phyloP scores from a whole-genome alignment of 2,329 filamentous ascomycete genomes.

The Botrytis paeoniae region DNA sequence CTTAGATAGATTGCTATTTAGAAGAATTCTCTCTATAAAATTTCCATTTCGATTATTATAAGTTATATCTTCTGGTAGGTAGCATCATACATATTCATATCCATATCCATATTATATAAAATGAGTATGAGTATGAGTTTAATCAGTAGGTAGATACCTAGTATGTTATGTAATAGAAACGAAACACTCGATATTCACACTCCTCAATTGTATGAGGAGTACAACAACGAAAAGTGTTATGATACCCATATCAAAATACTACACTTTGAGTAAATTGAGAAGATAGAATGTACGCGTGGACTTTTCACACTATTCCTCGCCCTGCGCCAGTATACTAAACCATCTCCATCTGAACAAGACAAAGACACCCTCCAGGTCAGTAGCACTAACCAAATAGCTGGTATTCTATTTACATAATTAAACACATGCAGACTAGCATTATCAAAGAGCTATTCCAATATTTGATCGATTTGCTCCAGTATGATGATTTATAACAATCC shows the following conservation, averaged over 20 bases:
- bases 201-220: background rate
- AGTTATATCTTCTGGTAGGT: no score
- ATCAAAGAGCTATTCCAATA: background rate
- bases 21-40: background rate
- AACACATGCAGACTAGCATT: background rate
- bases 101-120: no score
- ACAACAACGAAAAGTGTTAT: background rate
- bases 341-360: background rate
- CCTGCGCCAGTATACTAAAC: background rate
- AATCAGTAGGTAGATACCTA: no score
- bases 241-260: background rate
- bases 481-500: background rate
- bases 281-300: background rate
- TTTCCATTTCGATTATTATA: accelerated
- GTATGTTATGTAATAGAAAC: no score
- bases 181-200: no score
- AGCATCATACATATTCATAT: no score
- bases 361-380: background rate
- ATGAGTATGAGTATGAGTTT: no score
- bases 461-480: accelerated
- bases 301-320: background rate
- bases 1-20: accelerated
- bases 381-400: background rate
- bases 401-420: background rate
- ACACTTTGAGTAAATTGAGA: background rate